These are phyloP conservation scores for Vachellia collinsii DNA, from an alignment of 306 rosid genomes.

Conservation along the genomic window DNA sequence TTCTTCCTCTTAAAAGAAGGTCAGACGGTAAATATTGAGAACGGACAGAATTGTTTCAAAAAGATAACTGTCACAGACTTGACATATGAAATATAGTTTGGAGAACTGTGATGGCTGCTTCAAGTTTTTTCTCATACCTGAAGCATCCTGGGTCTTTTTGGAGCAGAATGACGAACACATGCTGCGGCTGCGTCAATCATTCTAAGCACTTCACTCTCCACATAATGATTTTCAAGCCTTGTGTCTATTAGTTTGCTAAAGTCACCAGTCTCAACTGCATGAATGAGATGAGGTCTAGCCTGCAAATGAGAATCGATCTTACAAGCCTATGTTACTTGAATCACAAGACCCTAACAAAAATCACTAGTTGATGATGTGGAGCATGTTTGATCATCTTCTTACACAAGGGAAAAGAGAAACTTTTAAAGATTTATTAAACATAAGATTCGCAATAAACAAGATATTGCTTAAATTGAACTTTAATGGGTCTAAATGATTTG, in stretches of 20 bases:
- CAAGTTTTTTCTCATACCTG: conserved; percentile 59
- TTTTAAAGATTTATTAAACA: background rate
- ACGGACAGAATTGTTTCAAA: background rate
- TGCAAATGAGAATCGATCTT: conserved; percentile 42
- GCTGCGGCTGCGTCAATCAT: conserved; percentile 97
- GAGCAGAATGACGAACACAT: conserved; percentile 90
- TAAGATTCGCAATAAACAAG: background rate
- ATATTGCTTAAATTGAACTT: background rate
- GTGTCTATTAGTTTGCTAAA: conserved; percentile 62
- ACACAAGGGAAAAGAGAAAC: background rate
- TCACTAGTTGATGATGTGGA: conserved; percentile 23
- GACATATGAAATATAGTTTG: background rate
- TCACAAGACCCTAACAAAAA: background rate
- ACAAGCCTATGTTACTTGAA: background rate
- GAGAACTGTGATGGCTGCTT: background rate
- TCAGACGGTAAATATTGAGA: conserved; percentile 1
- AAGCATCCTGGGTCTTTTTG: conserved; percentile 85
- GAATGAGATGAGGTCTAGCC: conserved; percentile 86
- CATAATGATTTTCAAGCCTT: conserved; percentile 65
- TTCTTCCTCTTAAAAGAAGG: conserved; percentile 1
- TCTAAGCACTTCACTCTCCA: conserved; percentile 79
- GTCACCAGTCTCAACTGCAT: conserved; percentile 70
- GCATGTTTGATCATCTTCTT: background rate
- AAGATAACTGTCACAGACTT: background rate
- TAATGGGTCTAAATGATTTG: background rate